These are phyloP conservation scores for Globisporangium emineosum DNA, from an alignment of 352 stramenopile genomes.

Conservation along the genomic window DNA sequence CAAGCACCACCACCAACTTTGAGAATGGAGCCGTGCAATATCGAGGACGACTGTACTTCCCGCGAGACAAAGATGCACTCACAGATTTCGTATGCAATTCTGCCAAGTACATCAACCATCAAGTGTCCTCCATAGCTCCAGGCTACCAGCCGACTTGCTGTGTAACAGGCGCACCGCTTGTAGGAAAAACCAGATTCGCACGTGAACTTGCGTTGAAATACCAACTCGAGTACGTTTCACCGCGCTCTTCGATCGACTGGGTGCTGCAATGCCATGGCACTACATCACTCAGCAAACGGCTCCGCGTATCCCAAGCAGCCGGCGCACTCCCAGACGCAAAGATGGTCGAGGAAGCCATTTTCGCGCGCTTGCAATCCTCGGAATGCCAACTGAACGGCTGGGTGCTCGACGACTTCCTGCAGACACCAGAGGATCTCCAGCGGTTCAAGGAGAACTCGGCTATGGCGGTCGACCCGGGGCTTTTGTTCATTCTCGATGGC, in stretches of 20 bases:
- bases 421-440: slow-evolving; percentile 28
- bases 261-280: slow-evolving; percentile 49
- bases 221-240: slow-evolving; percentile 37
- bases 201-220: slow-evolving; percentile 12
- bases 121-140: neutral
- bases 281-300: slow-evolving; percentile 23
- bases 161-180: slow-evolving; percentile 11
- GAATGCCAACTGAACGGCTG: slow-evolving; percentile 61
- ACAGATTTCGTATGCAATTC: slow-evolving; percentile 21
- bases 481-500: slow-evolving; percentile 53
- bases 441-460: slow-evolving; percentile 23
- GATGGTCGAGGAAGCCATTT: slow-evolving; percentile 34
- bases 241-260: slow-evolving; percentile 45
- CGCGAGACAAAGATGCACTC: slow-evolving; percentile 20
- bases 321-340: slow-evolving; percentile 19
- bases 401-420: slow-evolving; percentile 58
- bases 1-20: neutral
- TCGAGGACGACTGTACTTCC: slow-evolving; percentile 64
- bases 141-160: slow-evolving; percentile 14
- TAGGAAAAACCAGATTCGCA: slow-evolving; percentile 19
- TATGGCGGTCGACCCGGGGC: slow-evolving; percentile 31
- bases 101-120: slow-evolving; percentile 7
- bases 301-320: slow-evolving; percentile 14
- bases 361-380: slow-evolving; percentile 42
- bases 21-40: slow-evolving; percentile 28